Conservation (phyloP, 1,139 yeast species). For the Yamadazyma buinensis region DNA sequence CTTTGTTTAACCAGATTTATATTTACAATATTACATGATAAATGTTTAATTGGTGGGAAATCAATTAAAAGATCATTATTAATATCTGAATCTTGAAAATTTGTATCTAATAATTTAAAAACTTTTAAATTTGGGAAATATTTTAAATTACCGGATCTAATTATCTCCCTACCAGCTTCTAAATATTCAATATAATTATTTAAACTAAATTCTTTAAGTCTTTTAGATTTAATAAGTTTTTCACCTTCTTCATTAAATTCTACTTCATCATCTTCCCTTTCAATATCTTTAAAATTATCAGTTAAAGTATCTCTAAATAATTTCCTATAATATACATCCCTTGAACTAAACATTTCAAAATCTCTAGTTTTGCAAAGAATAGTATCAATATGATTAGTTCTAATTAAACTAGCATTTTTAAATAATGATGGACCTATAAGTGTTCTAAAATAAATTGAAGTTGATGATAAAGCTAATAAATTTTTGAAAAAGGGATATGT, state of each 20-base stretch:
- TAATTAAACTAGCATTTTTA: slow-evolving; percentile 21
- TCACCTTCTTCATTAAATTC: slow-evolving; percentile 10
- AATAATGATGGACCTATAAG: slow-evolving; percentile 21
- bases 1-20: slow-evolving; percentile 7
- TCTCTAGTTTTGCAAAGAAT: slow-evolving; percentile 20
- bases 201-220: slow-evolving; percentile 19
- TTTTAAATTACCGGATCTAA: slow-evolving; percentile 15
- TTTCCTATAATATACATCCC: slow-evolving; percentile 18
- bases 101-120: slow-evolving; percentile 21
- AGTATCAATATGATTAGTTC: slow-evolving; percentile 29
- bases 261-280: slow-evolving; percentile 19
- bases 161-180: slow-evolving; percentile 23
- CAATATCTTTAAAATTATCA: slow-evolving; percentile 17
- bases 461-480: slow-evolving; percentile 22
- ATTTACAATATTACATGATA: slow-evolving; percentile 21
- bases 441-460: slow-evolving; percentile 22
- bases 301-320: slow-evolving; percentile 21
- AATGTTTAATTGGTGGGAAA: slow-evolving; percentile 9
- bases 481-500: slow-evolving; percentile 10
- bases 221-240: slow-evolving; percentile 13
- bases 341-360: slow-evolving; percentile 22
- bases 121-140: slow-evolving; percentile 18
- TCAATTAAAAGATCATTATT: background rate
- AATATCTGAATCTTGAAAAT: background rate
- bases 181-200: slow-evolving; percentile 21